Base-by-base conservation (phyloP, 169 alveolate genomes). In the Eimeria sp. region DNA sequence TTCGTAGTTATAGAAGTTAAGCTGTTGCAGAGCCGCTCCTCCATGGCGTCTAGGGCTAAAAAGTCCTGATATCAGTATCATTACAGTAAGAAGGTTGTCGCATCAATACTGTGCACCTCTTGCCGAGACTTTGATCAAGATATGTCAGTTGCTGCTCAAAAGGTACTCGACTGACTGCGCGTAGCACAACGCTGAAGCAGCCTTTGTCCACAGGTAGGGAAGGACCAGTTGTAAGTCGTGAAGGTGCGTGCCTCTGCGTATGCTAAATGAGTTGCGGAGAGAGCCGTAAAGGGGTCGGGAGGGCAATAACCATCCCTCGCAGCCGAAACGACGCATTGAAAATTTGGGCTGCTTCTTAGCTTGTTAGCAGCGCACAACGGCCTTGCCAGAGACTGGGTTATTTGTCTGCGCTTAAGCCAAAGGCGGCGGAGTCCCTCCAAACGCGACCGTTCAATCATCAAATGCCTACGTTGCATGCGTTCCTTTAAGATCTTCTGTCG, bases 241-340 rank as follows among this genome's bases (percentile, higher is more conserved):
- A 11, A 25, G 43, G 16, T 43, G 88, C 90, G 67, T 82, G 73
- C 90, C 72, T 82, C 73, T 51, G 73, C 57, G 51, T 82, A 30
- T 82, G 90, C 90, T 57, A 82, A 82, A 51, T 82, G 90, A 40
- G 34, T 16, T 30, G 90, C 90, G 13, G 90, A 51, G 49, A 82
- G 72, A 22, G 73, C 34, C 9, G 90, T 82, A 73, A 51, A 82
- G 43, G 72, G 90, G 18, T 82, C 90, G 16, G 90, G 90, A 51
- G 72, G 90, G 72, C 90, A 82, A 57, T 82, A 54, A 14, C 90
- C 90, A 27, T 82, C 90, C 47, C 72, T 82, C 51, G 90, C 90
- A 47, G 67, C 72, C 73, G 90, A 30, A n/a, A 49, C 90, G 51
- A 82, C 57, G 51, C 27, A 20, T 18, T 51, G 90, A 61, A 82